Base-by-base conservation (phyloP, 176 grass and related monocot genomes). In the Triticum urartu region DNA sequence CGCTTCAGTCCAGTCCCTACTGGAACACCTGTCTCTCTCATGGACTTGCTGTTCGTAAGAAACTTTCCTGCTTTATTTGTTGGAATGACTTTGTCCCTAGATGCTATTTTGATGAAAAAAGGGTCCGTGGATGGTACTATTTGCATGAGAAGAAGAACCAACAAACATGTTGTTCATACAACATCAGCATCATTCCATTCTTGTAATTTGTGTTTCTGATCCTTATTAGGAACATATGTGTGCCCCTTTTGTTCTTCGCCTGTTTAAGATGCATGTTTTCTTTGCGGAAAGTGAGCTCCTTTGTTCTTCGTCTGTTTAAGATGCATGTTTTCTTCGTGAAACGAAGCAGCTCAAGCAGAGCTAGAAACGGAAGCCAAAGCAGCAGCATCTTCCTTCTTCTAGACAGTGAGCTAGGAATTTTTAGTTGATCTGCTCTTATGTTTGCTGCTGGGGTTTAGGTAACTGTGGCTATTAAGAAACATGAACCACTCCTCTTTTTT, bases 1-100 rank as follows among this genome's bases (percentile, higher is more conserved):
- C 1, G 4, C 24, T 70, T 81, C 52, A n/a, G 5, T 78, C 40
- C 40, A n/a, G 9, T 78, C 40, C 40, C 30, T 83, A 24, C 81
- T 65, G 68, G 43, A 81, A 81, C 65, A 78, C n/a, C n/a, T 82
- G 11, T 60, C 79, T n/a, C 64, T 79, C 13, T 21, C 25, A 64
- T 79, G 79, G 43, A 65, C n/a, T 73, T 45, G 43, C 21, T 87
- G 26, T 87, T 79, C 75, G 84, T 84, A 68, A 76, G 15, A 50
- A 67, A 15, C 42, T 77, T 84, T 79, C 75, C 26, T 75, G 59
- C 50, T 87, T 79, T 18, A 50, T 28, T 24, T 75, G 72, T 30
- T 48, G 0, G 28, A 74, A 47, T 15, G 4, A n/a, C 25, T 3
- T 15, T 62, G 28, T 77, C 25, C 28, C 13, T 87, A 45, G 28